These are phyloP conservation scores for Pichia deserticola DNA, from an alignment of 805 yeast genomes.

Conservation along the genomic window DNA sequence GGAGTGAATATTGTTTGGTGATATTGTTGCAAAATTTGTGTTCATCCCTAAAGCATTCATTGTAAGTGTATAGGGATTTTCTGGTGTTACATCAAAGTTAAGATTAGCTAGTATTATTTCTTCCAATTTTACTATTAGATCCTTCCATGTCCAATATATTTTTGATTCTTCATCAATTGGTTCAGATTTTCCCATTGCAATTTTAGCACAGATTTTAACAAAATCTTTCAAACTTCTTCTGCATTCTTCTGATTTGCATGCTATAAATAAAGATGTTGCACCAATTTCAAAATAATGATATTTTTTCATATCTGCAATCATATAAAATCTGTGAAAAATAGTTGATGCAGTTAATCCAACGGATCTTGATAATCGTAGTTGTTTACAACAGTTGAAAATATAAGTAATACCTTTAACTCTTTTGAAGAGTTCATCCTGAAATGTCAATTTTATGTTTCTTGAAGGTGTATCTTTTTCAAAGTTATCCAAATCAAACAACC, in stretches of 20 bases:
- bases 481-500: conserved; percentile 23
- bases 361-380: conserved; percentile 38
- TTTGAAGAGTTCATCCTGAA: conserved; percentile 32
- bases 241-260: conserved; percentile 48
- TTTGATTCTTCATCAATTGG: conserved; percentile 37
- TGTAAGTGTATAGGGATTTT: conserved; percentile 32
- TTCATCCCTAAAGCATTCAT: conserved; percentile 19
- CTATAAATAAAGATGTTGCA: conserved; percentile 43
- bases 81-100: conserved; percentile 41
- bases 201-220: conserved; percentile 40
- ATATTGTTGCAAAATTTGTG: conserved; percentile 9
- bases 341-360: conserved; percentile 42
- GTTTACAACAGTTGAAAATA: conserved; percentile 36
- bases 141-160: conserved; percentile 47
- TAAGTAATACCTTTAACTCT: conserved; percentile 44
- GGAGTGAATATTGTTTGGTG: no score
- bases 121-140: conserved; percentile 37
- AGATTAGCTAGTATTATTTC: conserved; percentile 37
- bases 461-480: conserved; percentile 28
- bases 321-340: conserved; percentile 45
- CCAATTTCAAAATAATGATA: conserved; percentile 45
- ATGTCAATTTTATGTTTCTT: conserved; percentile 25
- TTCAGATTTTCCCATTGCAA: conserved; percentile 35
- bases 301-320: conserved; percentile 34
- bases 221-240: conserved; percentile 41